Conservation (phyloP, 495 filamentous ascomycete genomes). For the Viridothelium virens region DNA sequence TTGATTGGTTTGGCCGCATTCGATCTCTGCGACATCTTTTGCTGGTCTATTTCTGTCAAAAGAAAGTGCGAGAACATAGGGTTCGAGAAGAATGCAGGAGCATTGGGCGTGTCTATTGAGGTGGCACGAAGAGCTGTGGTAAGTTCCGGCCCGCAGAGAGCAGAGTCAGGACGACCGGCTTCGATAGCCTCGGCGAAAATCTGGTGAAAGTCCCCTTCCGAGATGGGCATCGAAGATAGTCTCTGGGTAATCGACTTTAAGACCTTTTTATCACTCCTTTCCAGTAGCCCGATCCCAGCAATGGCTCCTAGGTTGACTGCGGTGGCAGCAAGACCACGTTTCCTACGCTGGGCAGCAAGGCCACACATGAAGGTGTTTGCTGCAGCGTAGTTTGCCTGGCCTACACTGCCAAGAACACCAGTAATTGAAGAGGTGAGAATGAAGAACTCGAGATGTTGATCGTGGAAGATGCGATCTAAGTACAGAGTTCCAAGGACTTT, state of each 20-base stretch:
- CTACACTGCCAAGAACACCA: neutral
- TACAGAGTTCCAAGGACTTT: conserved; percentile 8
- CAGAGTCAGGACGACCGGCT: neutral
- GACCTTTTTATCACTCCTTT: neutral
- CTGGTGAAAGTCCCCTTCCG: neutral
- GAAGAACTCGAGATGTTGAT: conserved; percentile 14
- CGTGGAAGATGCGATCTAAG: neutral
- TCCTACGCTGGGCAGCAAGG: neutral
- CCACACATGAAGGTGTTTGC: conserved; percentile 6
- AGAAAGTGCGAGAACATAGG: neutral
- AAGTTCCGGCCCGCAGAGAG: neutral
- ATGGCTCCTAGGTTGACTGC: neutral
- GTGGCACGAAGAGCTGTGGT: neutral
- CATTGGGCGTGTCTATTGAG: neutral
- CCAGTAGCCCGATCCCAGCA: neutral
- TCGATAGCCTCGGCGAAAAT: neutral
- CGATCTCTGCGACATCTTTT: too few relatives aligned
- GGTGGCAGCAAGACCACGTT: neutral
- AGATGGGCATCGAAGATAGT: neutral
- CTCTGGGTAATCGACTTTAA: neutral
- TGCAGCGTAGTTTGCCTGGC: conserved; percentile 16
- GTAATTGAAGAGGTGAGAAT: conserved; percentile 12
- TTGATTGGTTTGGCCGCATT: neutral
- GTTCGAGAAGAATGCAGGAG: neutral
- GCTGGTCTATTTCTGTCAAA: neutral